Evolutionary conservation across 208 protist genomes (phyloP), one percentile per base, ranked within the genome.

Genomic region (Novymonas esmeraldas): DNA sequence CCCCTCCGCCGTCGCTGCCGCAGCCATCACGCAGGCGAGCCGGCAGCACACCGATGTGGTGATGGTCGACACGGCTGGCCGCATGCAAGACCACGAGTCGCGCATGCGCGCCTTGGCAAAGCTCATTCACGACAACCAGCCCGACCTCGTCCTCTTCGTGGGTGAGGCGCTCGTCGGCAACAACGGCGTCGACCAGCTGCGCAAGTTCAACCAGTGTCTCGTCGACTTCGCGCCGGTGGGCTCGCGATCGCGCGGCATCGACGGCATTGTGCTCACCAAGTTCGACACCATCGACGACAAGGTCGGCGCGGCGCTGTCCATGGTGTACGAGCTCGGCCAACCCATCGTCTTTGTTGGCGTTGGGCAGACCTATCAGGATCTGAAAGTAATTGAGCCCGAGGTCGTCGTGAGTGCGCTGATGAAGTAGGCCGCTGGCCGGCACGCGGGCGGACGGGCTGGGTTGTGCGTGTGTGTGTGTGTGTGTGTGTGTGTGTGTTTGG

Each of bases 271-370:
- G 14, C 83, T 99, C 1, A 99, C 99, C n/a, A 99, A 99, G 83
- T 99, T 99, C 68, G 99, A 99, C 86, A 99, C 99, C 3, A 99
- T 99, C 58, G 99, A 99, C 73, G 99, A 99, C 73, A 99, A 99
- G 87, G 97, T 99, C 13, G 99, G 99, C 20, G 98, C 99, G 0
- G 98, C 99, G 10, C 87, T 99, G 11, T 99, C 97, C 4, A 99
- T 99, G 95, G 98, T 99, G 29, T 99, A 99, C 73, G 94, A 97
- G 42, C 98, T 98, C 6, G 98, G 98, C 36, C 92, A 99, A 78
- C 99, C 99, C 11, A 99, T 99, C 51, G 85, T 99, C 3, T 99
- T 99, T 82, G 95, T 99, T 2, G 99, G 99, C 10, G 92, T 97
- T 2, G 99, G 99, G 0, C 99, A 99, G 79, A 97, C 87, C 2